A percentile compares a stretch with the other conserved stretches of the same genome.
These are phyloP conservation scores for Neoarthrinium moseri DNA, from an alignment of 2,329 filamentous ascomycete species.

Conservation along the genomic window DNA sequence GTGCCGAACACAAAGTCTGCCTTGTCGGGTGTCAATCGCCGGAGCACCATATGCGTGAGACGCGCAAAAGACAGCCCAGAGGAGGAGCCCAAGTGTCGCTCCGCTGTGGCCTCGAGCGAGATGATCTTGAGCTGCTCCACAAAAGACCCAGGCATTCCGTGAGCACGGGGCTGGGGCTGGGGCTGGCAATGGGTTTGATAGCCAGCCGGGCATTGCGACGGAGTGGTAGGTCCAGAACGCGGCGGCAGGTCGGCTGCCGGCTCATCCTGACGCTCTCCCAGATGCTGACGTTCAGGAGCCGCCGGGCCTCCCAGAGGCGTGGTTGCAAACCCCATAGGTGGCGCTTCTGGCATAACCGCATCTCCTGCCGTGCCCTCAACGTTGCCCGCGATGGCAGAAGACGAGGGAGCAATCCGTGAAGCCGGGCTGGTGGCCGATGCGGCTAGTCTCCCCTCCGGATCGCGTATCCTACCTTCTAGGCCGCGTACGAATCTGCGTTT, in stretches of 20 bases:
- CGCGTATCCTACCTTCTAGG: conserved; percentile 24
- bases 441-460: conserved; percentile 17
- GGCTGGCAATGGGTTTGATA: not conserved
- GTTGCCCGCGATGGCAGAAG: not conserved
- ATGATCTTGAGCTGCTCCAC: conserved; percentile 22
- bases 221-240: too few relatives aligned
- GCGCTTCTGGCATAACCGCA: too few relatives aligned
- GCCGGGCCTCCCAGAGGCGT: too few relatives aligned
- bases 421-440: not conserved
- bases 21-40: conserved; percentile 39
- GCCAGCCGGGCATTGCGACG: too few relatives aligned
- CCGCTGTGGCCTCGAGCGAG: conserved; percentile 41
- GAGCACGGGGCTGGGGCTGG: not conserved
- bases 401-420: not conserved
- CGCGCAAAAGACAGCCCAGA: conserved; percentile 44
- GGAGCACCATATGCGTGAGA: conserved; percentile 39
- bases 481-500: conserved; percentile 30
- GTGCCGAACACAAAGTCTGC: conserved; percentile 39
- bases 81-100: conserved; percentile 40
- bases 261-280: too few relatives aligned
- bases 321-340: too few relatives aligned
- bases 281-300: too few relatives aligned
- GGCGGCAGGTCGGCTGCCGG: too few relatives aligned
- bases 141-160: too few relatives aligned
- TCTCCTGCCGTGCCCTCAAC: too few relatives aligned